Conservation (phyloP, 306 rosid species). For the Lathyrus oleraceus region DNA sequence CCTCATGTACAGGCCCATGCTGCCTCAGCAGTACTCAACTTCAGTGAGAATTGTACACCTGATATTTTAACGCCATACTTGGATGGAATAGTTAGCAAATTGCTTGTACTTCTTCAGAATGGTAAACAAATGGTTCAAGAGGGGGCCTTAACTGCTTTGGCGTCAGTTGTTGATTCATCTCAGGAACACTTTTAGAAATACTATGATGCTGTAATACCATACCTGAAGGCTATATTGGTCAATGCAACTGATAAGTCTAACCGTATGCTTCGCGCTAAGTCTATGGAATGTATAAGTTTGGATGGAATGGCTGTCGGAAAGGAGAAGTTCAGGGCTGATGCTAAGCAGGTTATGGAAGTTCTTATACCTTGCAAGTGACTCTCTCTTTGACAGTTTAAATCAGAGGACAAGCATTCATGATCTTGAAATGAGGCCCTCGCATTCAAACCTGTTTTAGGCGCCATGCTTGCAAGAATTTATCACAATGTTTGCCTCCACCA, state of each 20-base stretch:
- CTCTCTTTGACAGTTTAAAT: too few species aligned
- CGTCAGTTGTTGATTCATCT: conserved; percentile 98
- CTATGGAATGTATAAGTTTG: conserved; percentile 99
- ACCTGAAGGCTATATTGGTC: conserved; percentile 87
- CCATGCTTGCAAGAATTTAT: too few species aligned
- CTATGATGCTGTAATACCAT: conserved; percentile 96
- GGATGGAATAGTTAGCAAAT: too few species aligned
- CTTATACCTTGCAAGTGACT: too few species aligned
- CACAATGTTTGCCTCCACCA: too few species aligned
- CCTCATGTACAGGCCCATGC: conserved; percentile 99
- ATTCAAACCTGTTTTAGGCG: too few species aligned
- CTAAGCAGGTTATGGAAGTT: conserved; percentile 99
- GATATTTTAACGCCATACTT: too few species aligned
- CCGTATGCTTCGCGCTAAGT: conserved; percentile 99
- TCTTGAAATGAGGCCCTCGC: too few species aligned
- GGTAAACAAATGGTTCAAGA: conserved; percentile 99
- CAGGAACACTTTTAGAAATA: conserved; percentile 98
- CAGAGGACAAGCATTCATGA: too few species aligned
- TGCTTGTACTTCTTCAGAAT: too few species aligned
- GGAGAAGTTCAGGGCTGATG: conserved; percentile 96
- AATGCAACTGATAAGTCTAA: conserved; percentile 96
- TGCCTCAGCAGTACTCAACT: conserved; percentile 98
- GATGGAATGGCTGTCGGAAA: conserved; percentile 99
- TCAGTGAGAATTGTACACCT: conserved; percentile 97
- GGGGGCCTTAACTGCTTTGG: conserved; percentile 97